These are phyloP conservation scores for Pseudocercospora eumusae DNA, from an alignment of 2,329 filamentous ascomycete genomes.

Conservation along the genomic window DNA sequence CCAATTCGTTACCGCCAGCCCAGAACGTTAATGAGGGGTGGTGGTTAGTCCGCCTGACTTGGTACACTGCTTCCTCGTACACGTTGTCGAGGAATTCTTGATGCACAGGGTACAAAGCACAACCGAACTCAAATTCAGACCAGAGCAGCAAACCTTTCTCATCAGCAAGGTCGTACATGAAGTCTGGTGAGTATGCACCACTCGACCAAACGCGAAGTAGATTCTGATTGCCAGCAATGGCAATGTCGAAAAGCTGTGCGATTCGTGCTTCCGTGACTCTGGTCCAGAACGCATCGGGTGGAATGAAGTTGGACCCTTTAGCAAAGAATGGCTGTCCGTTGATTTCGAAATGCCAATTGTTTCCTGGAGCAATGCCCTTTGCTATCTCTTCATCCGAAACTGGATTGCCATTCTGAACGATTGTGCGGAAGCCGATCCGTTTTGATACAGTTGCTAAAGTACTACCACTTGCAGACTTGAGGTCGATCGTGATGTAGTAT, in stretches of 20 bases:
- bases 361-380: slow-evolving; percentile 58
- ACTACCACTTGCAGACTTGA: slow-evolving; percentile 44
- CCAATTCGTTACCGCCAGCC: slow-evolving; percentile 59
- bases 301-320: slow-evolving; percentile 65
- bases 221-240: slow-evolving; percentile 62
- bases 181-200: slow-evolving; percentile 62
- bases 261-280: slow-evolving; percentile 58
- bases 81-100: slow-evolving; percentile 58
- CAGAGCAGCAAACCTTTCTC: slow-evolving; percentile 62
- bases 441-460: slow-evolving; percentile 52
- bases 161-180: slow-evolving; percentile 64
- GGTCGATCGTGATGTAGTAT: slow-evolving; percentile 57
- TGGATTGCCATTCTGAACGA: slow-evolving; percentile 59
- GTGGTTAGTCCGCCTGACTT: slow-evolving; percentile 63
- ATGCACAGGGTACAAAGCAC: slow-evolving; percentile 60
- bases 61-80: slow-evolving; percentile 58
- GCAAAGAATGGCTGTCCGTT: slow-evolving; percentile 66
- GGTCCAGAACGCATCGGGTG: slow-evolving; percentile 64
- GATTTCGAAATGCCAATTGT: slow-evolving; percentile 66
- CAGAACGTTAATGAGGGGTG: slow-evolving; percentile 51
- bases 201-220: slow-evolving; percentile 65
- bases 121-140: slow-evolving; percentile 65
- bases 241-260: slow-evolving; percentile 55
- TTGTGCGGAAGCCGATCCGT: slow-evolving; percentile 62
- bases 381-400: slow-evolving; percentile 57